A percentile compares a stretch with the other conserved stretches of the same genome.
These are phyloP conservation scores for Annona cherimola DNA, from an alignment of 164 flowering plant genomes.

Conservation along the genomic window DNA sequence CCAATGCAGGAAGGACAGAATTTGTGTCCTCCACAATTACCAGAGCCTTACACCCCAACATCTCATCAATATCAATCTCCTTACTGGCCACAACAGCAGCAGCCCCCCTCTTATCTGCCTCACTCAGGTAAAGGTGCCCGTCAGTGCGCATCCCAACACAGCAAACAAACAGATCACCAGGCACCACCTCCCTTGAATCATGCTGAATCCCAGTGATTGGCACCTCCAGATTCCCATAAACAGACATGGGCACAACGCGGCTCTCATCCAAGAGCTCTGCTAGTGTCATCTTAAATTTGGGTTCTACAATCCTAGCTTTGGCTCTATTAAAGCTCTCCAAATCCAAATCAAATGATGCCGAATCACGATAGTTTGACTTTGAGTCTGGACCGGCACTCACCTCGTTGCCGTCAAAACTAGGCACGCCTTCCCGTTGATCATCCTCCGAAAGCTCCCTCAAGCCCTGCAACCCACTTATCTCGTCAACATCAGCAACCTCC, in stretches of 20 bases:
- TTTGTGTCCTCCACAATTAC: conserved; percentile 90
- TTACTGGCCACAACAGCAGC: conserved; percentile 94
- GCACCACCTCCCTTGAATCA: conserved; percentile 72
- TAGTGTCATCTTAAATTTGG: conserved; percentile 72
- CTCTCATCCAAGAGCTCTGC: conserved; percentile 97
- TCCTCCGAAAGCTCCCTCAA: conserved; percentile 31
- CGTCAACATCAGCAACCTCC: conserved; percentile 82
- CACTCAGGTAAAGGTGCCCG: conserved; percentile 75
- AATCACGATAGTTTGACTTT: conserved; percentile 2
- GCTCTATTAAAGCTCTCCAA: conserved; percentile 52
- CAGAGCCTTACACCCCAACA: conserved; percentile 83
- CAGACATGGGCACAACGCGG: conserved; percentile 77
- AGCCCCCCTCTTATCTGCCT: conserved; percentile 98
- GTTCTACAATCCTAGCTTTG: conserved; percentile 71
- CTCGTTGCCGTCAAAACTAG: neutral
- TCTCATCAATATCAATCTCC: conserved; percentile 81
- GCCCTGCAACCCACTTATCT: conserved; percentile 66
- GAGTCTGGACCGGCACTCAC: neutral
- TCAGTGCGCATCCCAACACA: conserved; percentile 76
- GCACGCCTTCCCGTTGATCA: conserved; percentile 29
- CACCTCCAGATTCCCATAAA: conserved; percentile 77
- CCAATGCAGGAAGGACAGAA: conserved; percentile 65
- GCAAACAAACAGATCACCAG: conserved; percentile 91
- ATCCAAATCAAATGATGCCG: conserved; percentile 63
- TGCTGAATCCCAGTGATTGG: conserved; percentile 85